These are phyloP conservation scores for Cytospora paraplurivora DNA, from an alignment of 2,329 filamentous ascomycete species.

Conservation along the genomic window DNA sequence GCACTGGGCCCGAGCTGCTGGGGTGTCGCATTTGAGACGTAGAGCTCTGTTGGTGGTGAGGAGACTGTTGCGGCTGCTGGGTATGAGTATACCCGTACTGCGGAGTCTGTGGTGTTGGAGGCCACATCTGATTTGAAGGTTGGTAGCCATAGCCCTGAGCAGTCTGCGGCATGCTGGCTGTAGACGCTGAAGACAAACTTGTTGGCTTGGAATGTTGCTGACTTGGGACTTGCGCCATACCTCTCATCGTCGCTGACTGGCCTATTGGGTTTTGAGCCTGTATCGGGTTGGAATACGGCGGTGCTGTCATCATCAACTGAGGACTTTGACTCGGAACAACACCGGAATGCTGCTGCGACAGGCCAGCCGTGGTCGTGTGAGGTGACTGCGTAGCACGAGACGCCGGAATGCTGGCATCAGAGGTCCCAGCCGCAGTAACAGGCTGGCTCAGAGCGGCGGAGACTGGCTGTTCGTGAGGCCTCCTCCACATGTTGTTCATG, in stretches of 20 bases:
- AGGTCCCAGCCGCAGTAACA: conserved; percentile 42
- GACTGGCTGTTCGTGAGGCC: conserved; percentile 75
- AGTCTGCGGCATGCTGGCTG: conserved; percentile 54
- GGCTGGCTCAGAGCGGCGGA: conserved; percentile 49
- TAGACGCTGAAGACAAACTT: conserved; percentile 57
- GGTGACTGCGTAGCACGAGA: conserved; percentile 61
- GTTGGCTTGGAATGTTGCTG: conserved; percentile 70
- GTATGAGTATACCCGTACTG: conserved; percentile 59
- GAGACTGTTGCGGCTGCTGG: conserved; percentile 51
- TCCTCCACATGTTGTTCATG: conserved; percentile 78
- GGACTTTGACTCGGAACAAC: conserved; percentile 64
- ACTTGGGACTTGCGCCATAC: conserved; percentile 62
- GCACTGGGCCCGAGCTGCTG: conserved; percentile 56
- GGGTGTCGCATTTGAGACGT: conserved; percentile 63
- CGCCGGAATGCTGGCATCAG: conserved; percentile 49
- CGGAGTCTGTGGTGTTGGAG: conserved; percentile 64
- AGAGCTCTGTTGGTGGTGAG: conserved; percentile 59
- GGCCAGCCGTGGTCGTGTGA: conserved; percentile 55
- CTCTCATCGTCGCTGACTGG: conserved; percentile 70
- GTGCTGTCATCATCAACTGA: conserved; percentile 67
- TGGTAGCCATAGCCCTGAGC: conserved; percentile 64
- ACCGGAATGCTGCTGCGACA: conserved; percentile 53
- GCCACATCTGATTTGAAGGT: conserved; percentile 65
- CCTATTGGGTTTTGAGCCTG: conserved; percentile 72
- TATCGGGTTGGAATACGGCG: conserved; percentile 69